These are phyloP conservation scores for Malus orientalis DNA, from an alignment of 306 rosid genomes.

Conservation along the genomic window DNA sequence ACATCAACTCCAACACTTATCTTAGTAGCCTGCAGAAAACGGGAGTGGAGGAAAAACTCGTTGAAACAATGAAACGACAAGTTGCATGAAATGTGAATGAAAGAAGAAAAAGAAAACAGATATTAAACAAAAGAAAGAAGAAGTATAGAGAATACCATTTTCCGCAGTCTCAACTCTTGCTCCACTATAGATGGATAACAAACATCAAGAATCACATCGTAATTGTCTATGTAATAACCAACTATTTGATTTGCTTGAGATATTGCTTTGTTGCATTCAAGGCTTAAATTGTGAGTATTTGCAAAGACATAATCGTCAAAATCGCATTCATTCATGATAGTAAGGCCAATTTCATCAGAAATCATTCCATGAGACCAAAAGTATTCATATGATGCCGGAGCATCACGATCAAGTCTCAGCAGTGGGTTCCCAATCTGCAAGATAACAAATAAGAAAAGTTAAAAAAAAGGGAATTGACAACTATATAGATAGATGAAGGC, in stretches of 20 bases:
- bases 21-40: conserved; percentile 67
- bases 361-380: conserved; percentile 96
- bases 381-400: conserved; percentile 58
- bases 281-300: conserved; percentile 44
- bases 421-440: conserved; percentile 62
- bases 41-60: background rate
- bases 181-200: too few relatives aligned
- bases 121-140: too few relatives aligned
- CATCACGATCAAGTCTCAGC: conserved; percentile 60
- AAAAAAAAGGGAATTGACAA: background rate
- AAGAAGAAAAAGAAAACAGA: background rate
- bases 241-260: conserved; percentile 43
- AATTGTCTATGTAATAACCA: conserved; percentile 50
- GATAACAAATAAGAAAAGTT: conserved; percentile 9
- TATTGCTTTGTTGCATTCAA: conserved; percentile 45
- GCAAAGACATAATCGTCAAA: conserved; percentile 45
- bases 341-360: conserved; percentile 71
- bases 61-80: background rate
- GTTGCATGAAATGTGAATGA: background rate
- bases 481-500: background rate
- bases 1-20: conserved; percentile 74
- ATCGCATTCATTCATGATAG: conserved; percentile 55
- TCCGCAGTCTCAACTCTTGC: too few relatives aligned
- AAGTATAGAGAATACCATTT: too few relatives aligned
- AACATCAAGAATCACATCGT: conserved; percentile 47